phyloP scores from a whole-genome alignment of 2,329 filamentous ascomycete species.

The Fusarium sp. region DNA sequence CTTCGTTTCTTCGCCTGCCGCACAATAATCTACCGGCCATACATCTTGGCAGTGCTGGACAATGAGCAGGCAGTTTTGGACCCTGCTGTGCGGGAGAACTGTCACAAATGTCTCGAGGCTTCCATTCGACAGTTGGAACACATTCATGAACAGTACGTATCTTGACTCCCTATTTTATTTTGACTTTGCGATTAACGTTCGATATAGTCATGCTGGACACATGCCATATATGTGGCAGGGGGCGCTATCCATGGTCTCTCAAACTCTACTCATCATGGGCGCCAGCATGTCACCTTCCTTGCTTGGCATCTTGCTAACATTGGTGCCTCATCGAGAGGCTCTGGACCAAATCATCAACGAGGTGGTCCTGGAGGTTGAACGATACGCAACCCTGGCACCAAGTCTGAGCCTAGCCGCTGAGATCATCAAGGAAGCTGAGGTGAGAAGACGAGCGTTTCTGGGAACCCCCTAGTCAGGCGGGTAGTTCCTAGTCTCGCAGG shows the following conservation, averaged over 20 bases:
- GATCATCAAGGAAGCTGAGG: slow-evolving; percentile 82
- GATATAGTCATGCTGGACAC: slow-evolving; percentile 76
- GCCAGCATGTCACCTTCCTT: slow-evolving; percentile 83
- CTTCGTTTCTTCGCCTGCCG: slow-evolving; percentile 86
- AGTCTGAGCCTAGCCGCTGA: slow-evolving; percentile 81
- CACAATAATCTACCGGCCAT: slow-evolving; percentile 87
- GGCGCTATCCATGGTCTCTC: slow-evolving; percentile 83
- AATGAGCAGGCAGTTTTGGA: slow-evolving; percentile 80
- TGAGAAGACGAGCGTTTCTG: slow-evolving; percentile 73
- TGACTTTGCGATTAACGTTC: slow-evolving; percentile 17
- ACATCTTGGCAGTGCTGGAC: slow-evolving; percentile 82
- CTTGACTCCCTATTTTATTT: neutral
- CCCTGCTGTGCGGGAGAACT: slow-evolving; percentile 78
- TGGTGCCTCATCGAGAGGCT: slow-evolving; percentile 67
- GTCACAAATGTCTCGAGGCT: slow-evolving; percentile 83
- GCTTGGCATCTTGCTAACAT: slow-evolving; percentile 68
- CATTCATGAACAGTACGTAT: slow-evolving; percentile 77
- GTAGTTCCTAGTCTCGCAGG: neutral
- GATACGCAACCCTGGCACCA: slow-evolving; percentile 79
- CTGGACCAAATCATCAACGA: slow-evolving; percentile 83
- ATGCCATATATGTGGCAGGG: slow-evolving; percentile 90
- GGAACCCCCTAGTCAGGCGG: slow-evolving; percentile 50
- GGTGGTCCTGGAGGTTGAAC: slow-evolving; percentile 79
- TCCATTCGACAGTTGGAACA: slow-evolving; percentile 83
- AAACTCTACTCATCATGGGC: slow-evolving; percentile 85